Evolutionary conservation across 2,329 filamentous ascomycete species (phyloP).

Genomic region (Ophiostoma himal-ulmi): DNA sequence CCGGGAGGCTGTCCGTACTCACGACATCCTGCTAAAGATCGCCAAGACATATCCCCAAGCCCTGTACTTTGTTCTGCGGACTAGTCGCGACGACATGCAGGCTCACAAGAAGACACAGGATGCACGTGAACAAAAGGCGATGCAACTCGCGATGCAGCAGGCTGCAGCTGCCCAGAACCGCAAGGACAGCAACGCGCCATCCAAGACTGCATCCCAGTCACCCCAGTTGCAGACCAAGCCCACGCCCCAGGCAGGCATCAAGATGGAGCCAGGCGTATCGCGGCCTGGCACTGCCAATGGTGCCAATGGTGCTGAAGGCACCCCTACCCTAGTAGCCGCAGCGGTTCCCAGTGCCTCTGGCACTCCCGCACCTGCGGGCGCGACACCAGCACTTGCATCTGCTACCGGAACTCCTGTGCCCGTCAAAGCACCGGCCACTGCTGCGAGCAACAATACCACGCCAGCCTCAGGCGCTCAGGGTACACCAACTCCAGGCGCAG

Average conservation of each 20-base stretch:
- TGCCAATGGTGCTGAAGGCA: slow-evolving; percentile 8
- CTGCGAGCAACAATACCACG: slow-evolving; percentile 9
- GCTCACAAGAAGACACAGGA: slow-evolving; percentile 86
- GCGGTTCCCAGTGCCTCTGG: slow-evolving; percentile 9
- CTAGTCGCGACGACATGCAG: slow-evolving; percentile 88
- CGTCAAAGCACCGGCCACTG: not conserved
- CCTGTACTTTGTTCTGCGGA: slow-evolving; percentile 90
- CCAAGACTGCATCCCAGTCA: slow-evolving; percentile 32
- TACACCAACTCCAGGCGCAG: slow-evolving; percentile 11
- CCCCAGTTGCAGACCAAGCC: slow-evolving; percentile 26
- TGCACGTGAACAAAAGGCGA: slow-evolving; percentile 58
- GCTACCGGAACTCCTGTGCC: not conserved
- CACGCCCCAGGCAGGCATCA: slow-evolving; percentile 24
- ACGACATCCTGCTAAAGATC: slow-evolving; percentile 82
- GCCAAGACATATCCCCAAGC: slow-evolving; percentile 94
- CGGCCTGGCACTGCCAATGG: slow-evolving; percentile 19
- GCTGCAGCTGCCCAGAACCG: slow-evolving; percentile 22
- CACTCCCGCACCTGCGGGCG: not conserved
- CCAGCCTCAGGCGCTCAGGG: slow-evolving; percentile 13
- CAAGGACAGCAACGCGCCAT: slow-evolving; percentile 30
- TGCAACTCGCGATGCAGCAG: slow-evolving; percentile 35
- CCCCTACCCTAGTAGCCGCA: not conserved
- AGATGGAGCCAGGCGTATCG: slow-evolving; percentile 32
- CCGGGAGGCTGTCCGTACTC: slow-evolving; percentile 82
- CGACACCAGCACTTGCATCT: slow-evolving; percentile 3